These are phyloP conservation scores for Candida manassasensis DNA, from an alignment of 805 yeast genomes.

Conservation along the genomic window DNA sequence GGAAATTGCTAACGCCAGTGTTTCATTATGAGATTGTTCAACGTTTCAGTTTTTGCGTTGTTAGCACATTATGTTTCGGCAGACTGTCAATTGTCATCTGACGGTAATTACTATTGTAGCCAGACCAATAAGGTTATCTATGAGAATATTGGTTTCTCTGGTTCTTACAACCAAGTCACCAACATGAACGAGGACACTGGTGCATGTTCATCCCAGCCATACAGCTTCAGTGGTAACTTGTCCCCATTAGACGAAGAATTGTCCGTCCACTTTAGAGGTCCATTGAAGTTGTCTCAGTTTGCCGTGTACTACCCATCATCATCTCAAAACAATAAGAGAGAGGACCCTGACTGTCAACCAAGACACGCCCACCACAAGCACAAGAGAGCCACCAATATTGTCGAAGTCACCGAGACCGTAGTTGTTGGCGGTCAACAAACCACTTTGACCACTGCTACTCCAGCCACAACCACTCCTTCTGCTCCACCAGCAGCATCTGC, in stretches of 20 bases:
- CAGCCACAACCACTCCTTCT: slow-evolving; percentile 11
- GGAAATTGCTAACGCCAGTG: too few relatives aligned
- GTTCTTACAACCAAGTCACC: slow-evolving; percentile 77
- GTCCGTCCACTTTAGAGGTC: slow-evolving; percentile 89
- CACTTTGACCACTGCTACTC: slow-evolving; percentile 17
- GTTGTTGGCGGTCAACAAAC: slow-evolving; percentile 50
- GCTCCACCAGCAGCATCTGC: slow-evolving; percentile 13
- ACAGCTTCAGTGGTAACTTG: slow-evolving; percentile 63
- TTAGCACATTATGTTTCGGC: neutral
- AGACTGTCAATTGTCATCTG: slow-evolving; percentile 20
- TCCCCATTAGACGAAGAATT: slow-evolving; percentile 84
- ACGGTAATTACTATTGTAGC: slow-evolving; percentile 83
- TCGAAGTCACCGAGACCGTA: slow-evolving; percentile 76
- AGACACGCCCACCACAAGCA: slow-evolving; percentile 45
- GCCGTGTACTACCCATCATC: slow-evolving; percentile 79
- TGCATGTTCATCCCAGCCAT: slow-evolving; percentile 55
- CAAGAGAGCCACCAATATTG: slow-evolving; percentile 61
- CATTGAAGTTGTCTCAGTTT: slow-evolving; percentile 71
- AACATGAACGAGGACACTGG: slow-evolving; percentile 70
- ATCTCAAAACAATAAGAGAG: slow-evolving; percentile 39
- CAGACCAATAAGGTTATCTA: slow-evolving; percentile 63
- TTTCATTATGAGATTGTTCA: neutral
- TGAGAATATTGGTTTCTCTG: slow-evolving; percentile 75
- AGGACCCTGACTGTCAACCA: slow-evolving; percentile 38
- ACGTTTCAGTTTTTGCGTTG: neutral